Base-by-base conservation (phyloP, 192 early-diverging fungal genomes). In the Lunasporangiospora selenospora region DNA sequence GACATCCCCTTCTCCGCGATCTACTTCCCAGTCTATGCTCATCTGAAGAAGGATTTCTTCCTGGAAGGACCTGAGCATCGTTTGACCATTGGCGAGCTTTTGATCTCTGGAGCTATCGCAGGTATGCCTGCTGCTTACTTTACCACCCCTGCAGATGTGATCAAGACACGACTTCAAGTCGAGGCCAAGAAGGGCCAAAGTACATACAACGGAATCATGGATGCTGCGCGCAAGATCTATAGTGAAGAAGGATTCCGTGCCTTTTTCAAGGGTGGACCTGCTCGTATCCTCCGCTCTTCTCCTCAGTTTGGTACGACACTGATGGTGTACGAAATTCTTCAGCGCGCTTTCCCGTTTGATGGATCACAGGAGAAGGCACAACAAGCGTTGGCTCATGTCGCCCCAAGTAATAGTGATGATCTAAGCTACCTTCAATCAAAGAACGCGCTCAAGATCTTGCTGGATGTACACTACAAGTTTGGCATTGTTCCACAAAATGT, bases 111-210 rank as follows among this genome's bases (percentile, higher is more conserved):
- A 79, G 95, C 95, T 11, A 77, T 93, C 39, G 97, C 97, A 38
- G 97, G 97, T 80, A 97, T 98, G 84, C 93, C 93, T 16, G 97
- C 97, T 18, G 95, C 97, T 6, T 98, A 97, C 81, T 88, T 98
- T 31, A 94, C 95, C 31, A 98, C 97, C 1, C 97, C 97, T 15
- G 93, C 94, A 31, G 97, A 98, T 81, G 97, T 98, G 27, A 97
- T 98, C 81, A 98, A 98, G 81, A 98, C 97, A 13, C 90, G 97
- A 52, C 77, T 98, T 32, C 97, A 98, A 78, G 97, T 96, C 27
- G 92, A 93, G 53, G 95, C 94, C 29, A 81, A 87, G 38, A 87
- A 89, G 64, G 95, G 95, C 48, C 90, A 97, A 75, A 93, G 93
- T 6, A 82, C 83, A 3, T 96, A 97, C 75, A 85, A 75, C 29